These are phyloP conservation scores for Phaeoacremonium minimum DNA, from an alignment of 2,329 filamentous ascomycete genomes.

Conservation along the genomic window DNA sequence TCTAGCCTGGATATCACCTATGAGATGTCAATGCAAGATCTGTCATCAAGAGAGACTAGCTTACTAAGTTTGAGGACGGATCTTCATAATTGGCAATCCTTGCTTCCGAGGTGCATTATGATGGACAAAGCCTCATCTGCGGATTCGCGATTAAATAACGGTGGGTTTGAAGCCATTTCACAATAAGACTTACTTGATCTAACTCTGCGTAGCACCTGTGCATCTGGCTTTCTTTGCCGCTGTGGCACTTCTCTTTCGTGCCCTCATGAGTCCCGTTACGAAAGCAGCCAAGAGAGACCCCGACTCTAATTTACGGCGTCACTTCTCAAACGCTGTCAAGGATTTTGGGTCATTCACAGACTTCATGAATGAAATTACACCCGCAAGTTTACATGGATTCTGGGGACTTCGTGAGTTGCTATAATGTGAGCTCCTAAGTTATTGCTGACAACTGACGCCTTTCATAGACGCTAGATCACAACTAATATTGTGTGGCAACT, in stretches of 20 bases:
- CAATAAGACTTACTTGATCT: not conserved
- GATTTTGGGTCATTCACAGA: conserved; percentile 30
- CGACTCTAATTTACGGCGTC: conserved; percentile 27
- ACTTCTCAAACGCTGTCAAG: conserved; percentile 25
- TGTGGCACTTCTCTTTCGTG: conserved; percentile 35
- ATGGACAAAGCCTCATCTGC: conserved; percentile 12
- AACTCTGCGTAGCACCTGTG: conserved; percentile 22
- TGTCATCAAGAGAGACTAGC: conserved; percentile 6
- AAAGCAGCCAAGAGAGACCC: conserved; percentile 30
- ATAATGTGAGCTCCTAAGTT: too few species aligned
- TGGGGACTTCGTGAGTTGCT: conserved; percentile 37
- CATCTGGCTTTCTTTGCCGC: conserved; percentile 36
- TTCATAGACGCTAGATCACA: conserved; percentile 31
- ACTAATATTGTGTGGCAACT: conserved; percentile 41
- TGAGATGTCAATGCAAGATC: conserved; percentile 10
- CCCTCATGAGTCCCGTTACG: conserved; percentile 40
- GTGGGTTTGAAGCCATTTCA: conserved; percentile 7
- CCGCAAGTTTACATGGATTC: conserved; percentile 32
- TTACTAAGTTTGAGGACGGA: conserved; percentile 20
- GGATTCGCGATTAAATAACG: conserved; percentile 12
- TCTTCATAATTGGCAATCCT: conserved; percentile 28
- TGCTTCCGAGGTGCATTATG: conserved; percentile 28
- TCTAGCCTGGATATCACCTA: conserved; percentile 9
- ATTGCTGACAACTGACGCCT: too few species aligned
- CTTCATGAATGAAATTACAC: conserved; percentile 29